These are phyloP conservation scores for Vitis hybrid DNA, from an alignment of 177 flowering plant genomes.

Conservation along the genomic window DNA sequence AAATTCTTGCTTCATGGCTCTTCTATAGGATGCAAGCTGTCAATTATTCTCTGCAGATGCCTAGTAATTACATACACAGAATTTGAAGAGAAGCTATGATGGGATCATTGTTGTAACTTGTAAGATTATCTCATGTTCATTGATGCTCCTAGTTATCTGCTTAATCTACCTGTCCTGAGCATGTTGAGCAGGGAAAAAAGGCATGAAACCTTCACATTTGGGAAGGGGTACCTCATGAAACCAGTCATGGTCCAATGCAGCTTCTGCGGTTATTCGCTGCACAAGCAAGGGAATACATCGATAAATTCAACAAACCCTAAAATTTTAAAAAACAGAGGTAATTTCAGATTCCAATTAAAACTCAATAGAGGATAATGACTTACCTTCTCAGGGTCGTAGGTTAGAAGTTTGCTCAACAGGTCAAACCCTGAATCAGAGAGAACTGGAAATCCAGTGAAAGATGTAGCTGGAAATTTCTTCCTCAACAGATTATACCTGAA, in stretches of 20 bases:
- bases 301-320: not conserved
- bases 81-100: not conserved
- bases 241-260: constrained; percentile 83
- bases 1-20: not conserved
- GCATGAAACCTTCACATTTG: constrained; percentile 73
- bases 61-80: not conserved
- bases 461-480: constrained; percentile 75
- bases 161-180: constrained; percentile 46
- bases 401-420: constrained; percentile 67
- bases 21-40: not conserved
- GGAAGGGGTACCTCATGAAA: constrained; percentile 84
- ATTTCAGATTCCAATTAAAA: not conserved
- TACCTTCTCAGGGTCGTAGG: constrained; percentile 86
- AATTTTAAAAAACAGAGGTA: not conserved
- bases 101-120: constrained; percentile 1
- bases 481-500: constrained; percentile 52
- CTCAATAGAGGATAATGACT: not conserved
- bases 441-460: constrained; percentile 78
- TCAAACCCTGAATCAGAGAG: constrained; percentile 90
- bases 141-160: constrained; percentile 2
- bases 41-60: constrained; percentile 1
- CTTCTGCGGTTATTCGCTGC: constrained; percentile 80
- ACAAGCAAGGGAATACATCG: constrained; percentile 6
- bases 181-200: constrained; percentile 65
- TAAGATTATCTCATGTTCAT: not conserved